Evolutionary conservation across 2,329 filamentous ascomycete genomes (phyloP).

Genomic region (Phaeomoniella chlamydospora): DNA sequence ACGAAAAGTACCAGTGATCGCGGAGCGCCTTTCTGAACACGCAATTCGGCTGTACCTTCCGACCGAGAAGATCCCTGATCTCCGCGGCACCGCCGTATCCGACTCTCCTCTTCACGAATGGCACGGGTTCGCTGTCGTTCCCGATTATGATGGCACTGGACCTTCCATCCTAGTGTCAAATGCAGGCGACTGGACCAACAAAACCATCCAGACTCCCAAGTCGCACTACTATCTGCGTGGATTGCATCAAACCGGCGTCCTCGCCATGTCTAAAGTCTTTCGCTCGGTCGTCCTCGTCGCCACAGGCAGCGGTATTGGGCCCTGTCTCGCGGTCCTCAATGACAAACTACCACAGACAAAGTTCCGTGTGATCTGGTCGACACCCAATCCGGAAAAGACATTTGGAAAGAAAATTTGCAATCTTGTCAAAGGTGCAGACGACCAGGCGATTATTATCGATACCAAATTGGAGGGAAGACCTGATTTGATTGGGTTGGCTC

Average conservation of each 20-base stretch:
- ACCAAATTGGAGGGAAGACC: slow-evolving; percentile 17
- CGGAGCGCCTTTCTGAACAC: slow-evolving; percentile 11
- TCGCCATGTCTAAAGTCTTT: slow-evolving; percentile 3
- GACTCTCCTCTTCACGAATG: slow-evolving; percentile 10
- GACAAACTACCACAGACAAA: slow-evolving; percentile 11
- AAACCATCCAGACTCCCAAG: slow-evolving; percentile 10
- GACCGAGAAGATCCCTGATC: slow-evolving; percentile 7
- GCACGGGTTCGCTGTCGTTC: slow-evolving; percentile 13
- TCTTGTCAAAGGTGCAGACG: slow-evolving; percentile 17
- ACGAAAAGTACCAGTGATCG: slow-evolving; percentile 8
- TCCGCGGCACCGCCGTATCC: slow-evolving; percentile 9
- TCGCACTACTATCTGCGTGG: slow-evolving; percentile 10
- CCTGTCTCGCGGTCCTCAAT: slow-evolving; percentile 18
- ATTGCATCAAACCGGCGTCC: slow-evolving; percentile 4
- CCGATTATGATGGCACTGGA: slow-evolving; percentile 3
- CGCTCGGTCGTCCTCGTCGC: slow-evolving; percentile 20
- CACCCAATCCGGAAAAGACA: slow-evolving; percentile 17
- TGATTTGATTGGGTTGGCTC: slow-evolving; percentile 11
- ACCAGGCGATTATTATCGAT: slow-evolving; percentile 18
- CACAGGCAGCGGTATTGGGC: slow-evolving; percentile 24
- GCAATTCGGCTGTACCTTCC: slow-evolving; percentile 13
- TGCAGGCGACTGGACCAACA: slow-evolving; percentile 12
- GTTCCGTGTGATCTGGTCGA: slow-evolving; percentile 19
- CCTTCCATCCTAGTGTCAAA: slow-evolving; percentile 6
- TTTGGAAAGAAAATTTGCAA: slow-evolving; percentile 19